These are phyloP conservation scores for Cutaneotrichosporon cavernicola DNA, from an alignment of 1,284 basidiomycete species.

Conservation along the genomic window DNA sequence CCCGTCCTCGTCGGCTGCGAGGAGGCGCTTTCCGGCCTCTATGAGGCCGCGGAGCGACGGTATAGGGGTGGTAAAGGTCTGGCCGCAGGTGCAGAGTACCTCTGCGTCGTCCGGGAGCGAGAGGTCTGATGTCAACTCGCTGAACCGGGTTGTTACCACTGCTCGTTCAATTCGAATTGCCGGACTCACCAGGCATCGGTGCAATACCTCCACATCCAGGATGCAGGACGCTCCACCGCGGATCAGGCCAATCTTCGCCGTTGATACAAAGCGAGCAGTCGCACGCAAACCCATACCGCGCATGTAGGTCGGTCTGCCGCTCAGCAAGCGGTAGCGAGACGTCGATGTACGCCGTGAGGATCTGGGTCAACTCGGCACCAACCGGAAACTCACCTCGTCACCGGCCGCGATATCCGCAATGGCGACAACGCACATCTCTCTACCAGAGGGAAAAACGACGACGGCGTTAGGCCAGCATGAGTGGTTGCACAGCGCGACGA, in stretches of 20 bases:
- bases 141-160: too few species aligned
- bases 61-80: constrained; percentile 58
- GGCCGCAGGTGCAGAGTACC: constrained; percentile 56
- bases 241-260: constrained; percentile 57
- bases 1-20: constrained; percentile 66
- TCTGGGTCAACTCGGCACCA: constrained; percentile 51
- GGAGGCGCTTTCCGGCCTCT: constrained; percentile 65
- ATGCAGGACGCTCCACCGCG: constrained; percentile 60
- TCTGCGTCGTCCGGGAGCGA: constrained; percentile 5
- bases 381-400: constrained; percentile 64
- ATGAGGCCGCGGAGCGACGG: constrained; percentile 60
- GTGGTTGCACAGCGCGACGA: constrained; percentile 81
- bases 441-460: constrained; percentile 72
- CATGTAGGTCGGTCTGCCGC: constrained; percentile 62
- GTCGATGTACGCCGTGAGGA: constrained; percentile 79
- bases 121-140: constrained; percentile 22
- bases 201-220: constrained; percentile 30
- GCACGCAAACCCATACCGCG: constrained; percentile 80
- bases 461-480: constrained; percentile 87
- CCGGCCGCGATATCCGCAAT: constrained; percentile 63
- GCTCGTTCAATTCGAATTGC: background rate
- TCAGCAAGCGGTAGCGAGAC: constrained; percentile 64
- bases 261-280: constrained; percentile 62
- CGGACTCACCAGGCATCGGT: constrained; percentile 35
- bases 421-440: constrained; percentile 67